Base-by-base conservation (phyloP, 495 filamentous ascomycete genomes). In the Usnea hakonensis region DNA sequence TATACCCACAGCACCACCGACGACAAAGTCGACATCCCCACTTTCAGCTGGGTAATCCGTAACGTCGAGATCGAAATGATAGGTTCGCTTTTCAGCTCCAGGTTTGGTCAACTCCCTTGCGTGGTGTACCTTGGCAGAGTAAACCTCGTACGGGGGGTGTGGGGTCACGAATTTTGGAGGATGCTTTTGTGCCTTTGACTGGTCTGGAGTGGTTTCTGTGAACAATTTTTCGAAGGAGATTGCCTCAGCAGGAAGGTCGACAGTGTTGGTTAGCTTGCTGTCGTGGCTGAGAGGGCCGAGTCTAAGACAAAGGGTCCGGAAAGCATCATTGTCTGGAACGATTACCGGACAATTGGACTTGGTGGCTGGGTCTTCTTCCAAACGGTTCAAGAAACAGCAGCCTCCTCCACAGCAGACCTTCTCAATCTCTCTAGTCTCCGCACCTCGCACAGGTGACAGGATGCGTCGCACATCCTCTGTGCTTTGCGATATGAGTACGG, bases 61-160 rank as follows among this genome's bases (percentile, higher is more conserved):
- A 48, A 98, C 89, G 67, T 97, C 94, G 43, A 98, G 83, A 64
- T 97, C 94, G 67, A 97, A 97, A 72, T 98, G 94, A 73, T 90
- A 96, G 0, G 94, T 98, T 48, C 92, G 80, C 80, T 97, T 97
- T 77, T 93, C 88, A 14, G 94, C 94, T n/a, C 92, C 92, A n/a
- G 80, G 76, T 64, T 84, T 86, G 1, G 94, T 98, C 61, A 98
- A 75, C 72, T 96, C 91, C 33, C 94, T 87, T 1, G 90, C 84
- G 68, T 83, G 83, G 71, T 88, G 84, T 46, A 98, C 81, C 62
- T 84, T 89, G 28, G 92, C 91, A 11, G 90, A 87, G 73, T 87
- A 94, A 54, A 98, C 92, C 57, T 90, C 80, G 72, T 95, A 90
- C 1, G 94, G 94, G 41, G 89, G 90, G 70, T 98, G 94, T n/a